Evolutionary conservation across 768 basidiomycete species (phyloP).

Genomic region (Pisolithus marmoratus): DNA sequence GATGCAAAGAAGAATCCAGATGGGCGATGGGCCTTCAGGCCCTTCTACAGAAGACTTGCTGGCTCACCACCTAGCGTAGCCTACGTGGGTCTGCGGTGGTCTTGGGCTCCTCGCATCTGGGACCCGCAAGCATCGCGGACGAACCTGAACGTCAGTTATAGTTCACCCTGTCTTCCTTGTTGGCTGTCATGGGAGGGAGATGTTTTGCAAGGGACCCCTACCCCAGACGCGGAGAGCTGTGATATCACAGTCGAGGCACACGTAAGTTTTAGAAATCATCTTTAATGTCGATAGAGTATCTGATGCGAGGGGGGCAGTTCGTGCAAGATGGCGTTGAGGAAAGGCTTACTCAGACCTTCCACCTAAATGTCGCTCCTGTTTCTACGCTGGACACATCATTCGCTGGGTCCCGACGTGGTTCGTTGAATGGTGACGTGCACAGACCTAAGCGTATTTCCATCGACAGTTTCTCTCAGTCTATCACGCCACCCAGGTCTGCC

Average conservation of each 20-base stretch:
- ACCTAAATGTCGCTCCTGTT: conserved; percentile 67
- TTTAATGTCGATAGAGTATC: background rate
- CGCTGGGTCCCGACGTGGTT: conserved; percentile 41
- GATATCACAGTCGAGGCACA: conserved; percentile 72
- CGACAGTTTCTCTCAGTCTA: conserved; percentile 32
- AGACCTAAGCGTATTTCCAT: conserved; percentile 36
- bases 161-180: conserved; percentile 72
- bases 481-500: conserved; percentile 25
- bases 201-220: conserved; percentile 74
- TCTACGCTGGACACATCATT: conserved; percentile 42
- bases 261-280: conserved; percentile 37
- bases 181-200: conserved; percentile 91
- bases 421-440: conserved; percentile 39
- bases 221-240: conserved; percentile 67
- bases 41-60: conserved; percentile 83
- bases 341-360: conserved; percentile 58
- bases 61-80: conserved; percentile 79
- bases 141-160: conserved; percentile 73
- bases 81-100: conserved; percentile 75
- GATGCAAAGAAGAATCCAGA: conserved; percentile 83
- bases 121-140: conserved; percentile 89
- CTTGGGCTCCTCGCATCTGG: conserved; percentile 93
- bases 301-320: conserved; percentile 31
- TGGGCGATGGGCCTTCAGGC: conserved; percentile 80
- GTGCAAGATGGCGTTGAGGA: conserved; percentile 72